Base-by-base conservation (phyloP, 805 yeast species). In the Wickerhamomyces strasburgensis region DNA sequence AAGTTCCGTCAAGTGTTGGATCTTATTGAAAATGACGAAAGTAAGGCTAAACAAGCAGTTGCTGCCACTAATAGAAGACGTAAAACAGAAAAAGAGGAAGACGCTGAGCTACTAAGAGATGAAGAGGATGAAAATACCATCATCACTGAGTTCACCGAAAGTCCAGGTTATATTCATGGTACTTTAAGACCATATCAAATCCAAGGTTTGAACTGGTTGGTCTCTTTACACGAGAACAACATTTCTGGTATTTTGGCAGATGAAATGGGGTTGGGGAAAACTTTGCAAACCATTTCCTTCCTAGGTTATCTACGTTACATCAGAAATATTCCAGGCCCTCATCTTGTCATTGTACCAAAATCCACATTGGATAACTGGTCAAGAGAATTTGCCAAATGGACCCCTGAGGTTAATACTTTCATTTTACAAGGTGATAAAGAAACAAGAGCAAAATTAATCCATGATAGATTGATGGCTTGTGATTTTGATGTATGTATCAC, bases 231-330 rank as follows among this genome's bases (percentile, higher is more conserved):
- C 49, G 81, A 77, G 44, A 81, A 80, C 60, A 73, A 76, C 42
- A 62, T 84, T 31, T 74, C 84, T 1, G 93, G 93, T 42, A 83
- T 84, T 17, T 65, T 84, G 40, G 93, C 93, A 1, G 93, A 84
- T 60, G 93, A 84, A 61, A 84, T 84, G 93, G 93, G 93, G 2
- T 61, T 84, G 43, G 93, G 93, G 48, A 84, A 84, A 56, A 84
- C 93, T 4, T 62, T 84, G 40, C 93, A 84, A 57, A 84, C 90
- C 0, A 83, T 84, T 45, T 75, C 90, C 13, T 53, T 53, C 38
- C 59, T 84, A 31, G 90, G 90, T 2, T 84, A 79, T 52, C 61
- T 84, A 29, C 67, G 93, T 43, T 81, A 75, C 51, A 58, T 77
- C 37, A 75, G 71, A 46, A 65, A 72, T 23, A 66, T 73, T 21